A percentile compares a stretch with the other conserved stretches of the same genome.
Conservation (phyloP, 2,329 filamentous ascomycete species). For the Eurotiales sp. region DNA sequence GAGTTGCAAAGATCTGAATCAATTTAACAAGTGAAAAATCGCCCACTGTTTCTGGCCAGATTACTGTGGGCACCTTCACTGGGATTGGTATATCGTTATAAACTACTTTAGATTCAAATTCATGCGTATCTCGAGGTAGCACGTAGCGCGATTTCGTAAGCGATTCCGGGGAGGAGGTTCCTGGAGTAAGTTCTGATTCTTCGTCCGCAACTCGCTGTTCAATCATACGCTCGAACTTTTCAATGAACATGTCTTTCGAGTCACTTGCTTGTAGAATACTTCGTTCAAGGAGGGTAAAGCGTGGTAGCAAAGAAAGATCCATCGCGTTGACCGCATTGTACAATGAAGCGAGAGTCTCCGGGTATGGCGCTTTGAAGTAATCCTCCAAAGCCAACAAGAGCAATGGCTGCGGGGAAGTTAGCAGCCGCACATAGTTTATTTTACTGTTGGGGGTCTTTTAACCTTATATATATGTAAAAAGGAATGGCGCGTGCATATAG, state of each 20-base stretch:
- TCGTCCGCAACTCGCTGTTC: constrained; percentile 72
- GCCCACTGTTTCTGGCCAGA: constrained; percentile 92
- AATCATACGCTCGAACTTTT: constrained; percentile 96
- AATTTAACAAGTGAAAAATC: constrained; percentile 97
- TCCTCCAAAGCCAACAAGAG: constrained; percentile 88
- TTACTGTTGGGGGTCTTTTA: constrained; percentile 26
- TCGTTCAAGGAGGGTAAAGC: constrained; percentile 75
- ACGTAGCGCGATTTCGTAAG: constrained; percentile 66
- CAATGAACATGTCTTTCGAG: constrained; percentile 92
- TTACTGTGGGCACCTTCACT: constrained; percentile 89
- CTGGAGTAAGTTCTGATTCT: constrained; percentile 27
- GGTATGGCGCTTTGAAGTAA: constrained; percentile 88
- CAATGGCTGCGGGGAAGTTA: constrained; percentile 61
- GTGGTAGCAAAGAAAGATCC: constrained; percentile 92
- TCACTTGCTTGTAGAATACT: constrained; percentile 85
- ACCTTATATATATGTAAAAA: constrained; percentile 99
- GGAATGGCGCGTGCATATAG: constrained; percentile 94
- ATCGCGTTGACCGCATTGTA: constrained; percentile 94
- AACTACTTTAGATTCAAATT: constrained; percentile 91
- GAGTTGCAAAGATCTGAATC: constrained; percentile 85
- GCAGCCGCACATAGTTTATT: constrained; percentile 2
- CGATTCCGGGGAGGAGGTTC: constrained; percentile 33
- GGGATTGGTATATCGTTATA: constrained; percentile 97
- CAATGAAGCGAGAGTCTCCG: constrained; percentile 80
- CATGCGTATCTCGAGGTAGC: constrained; percentile 89